Evolutionary conservation across 257 asterid species (phyloP), one percentile per base, ranked within the genome.

Genomic region (Verbascum thapsus): DNA sequence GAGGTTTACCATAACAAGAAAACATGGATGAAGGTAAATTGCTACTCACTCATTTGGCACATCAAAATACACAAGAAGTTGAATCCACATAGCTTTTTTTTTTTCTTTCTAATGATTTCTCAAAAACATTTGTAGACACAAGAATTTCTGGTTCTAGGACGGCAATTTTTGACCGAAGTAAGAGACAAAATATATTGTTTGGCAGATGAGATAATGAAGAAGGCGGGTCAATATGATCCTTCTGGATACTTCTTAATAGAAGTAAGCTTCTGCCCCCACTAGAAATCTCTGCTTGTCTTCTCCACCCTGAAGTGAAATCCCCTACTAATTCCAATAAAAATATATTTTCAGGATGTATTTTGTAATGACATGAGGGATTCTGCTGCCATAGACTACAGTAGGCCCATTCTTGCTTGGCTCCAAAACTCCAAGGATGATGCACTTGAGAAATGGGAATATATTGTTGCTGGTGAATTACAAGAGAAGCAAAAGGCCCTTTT

Each of bases 231-330:
- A 66, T 59, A 67, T 53, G 84, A 87, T 73, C 85, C 96, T 55
- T 89, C 99, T 3, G 99, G 99, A 66, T 92, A 85, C 76, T 89
- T 92, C 77, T 83, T 85, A 63, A 80, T 92, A 54, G 99, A 92
- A 79, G 98, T 90, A 79, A 69, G 45, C 57, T 59, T 11, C 56
- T 53, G 53, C 22, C 22, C 19, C 18, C 52, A 13, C 51, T 70
- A 44, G 66, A 20, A 50, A 39, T 44, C 66, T 53, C 34, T 26
- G 8, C 13, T 53, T 6, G 13, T 48, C 37, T 51, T 67, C 10
- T 34, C 35, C 58, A 52, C 53, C 19, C 30, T 6, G 13, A 38
- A 58, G 61, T 41, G 18, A 63, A 50, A 7, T 32, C 34, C 23
- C 45, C 19, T 38, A 15, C 56, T 74, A 34, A 69, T 51, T n/a